Percentiles rank a stretch among this genome's conserved stretches.
phyloP scores from a whole-genome alignment of 148 eudicot species.

The Spergularia bocconei region DNA sequence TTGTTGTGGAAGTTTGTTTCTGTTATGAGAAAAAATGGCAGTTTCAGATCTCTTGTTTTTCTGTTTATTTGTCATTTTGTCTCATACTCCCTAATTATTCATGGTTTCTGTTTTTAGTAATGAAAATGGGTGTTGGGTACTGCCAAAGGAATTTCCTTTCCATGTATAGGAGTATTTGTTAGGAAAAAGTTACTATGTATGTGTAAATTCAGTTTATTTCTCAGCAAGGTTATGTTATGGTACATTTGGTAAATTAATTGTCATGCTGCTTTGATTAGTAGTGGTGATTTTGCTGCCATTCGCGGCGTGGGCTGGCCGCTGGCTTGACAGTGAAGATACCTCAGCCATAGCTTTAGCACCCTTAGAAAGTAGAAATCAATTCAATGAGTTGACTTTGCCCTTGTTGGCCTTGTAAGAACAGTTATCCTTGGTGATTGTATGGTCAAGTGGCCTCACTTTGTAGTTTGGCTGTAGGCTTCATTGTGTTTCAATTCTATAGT shows the following conservation, averaged over 20 bases:
- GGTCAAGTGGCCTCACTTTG: no score
- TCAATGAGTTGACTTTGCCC: background rate
- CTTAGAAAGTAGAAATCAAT: no score
- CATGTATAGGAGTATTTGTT: no score
- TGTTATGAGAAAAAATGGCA: background rate
- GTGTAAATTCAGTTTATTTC: conserved; percentile 12
- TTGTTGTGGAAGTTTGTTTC: background rate
- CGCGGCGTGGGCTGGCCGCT: background rate
- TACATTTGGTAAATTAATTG: background rate
- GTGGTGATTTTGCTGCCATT: background rate
- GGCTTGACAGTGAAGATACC: no score
- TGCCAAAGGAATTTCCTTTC: background rate
- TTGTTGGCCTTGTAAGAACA: background rate
- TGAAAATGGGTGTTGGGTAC: conserved; percentile 5
- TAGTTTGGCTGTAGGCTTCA: no score
- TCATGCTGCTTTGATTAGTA: background rate
- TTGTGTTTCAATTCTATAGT: no score
- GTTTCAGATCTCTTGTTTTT: conserved; percentile 24
- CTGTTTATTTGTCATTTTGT: conserved; percentile 19
- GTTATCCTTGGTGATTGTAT: no score
- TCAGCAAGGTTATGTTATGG: background rate
- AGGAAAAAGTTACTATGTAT: no score
- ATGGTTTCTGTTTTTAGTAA: conserved; percentile 4
- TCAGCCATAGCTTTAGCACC: no score
- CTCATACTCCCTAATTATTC: background rate